Evolutionary conservation across 305 asterid genomes (phyloP), one percentile per base, ranked within the genome.

Genomic region (Rubia balearica): DNA sequence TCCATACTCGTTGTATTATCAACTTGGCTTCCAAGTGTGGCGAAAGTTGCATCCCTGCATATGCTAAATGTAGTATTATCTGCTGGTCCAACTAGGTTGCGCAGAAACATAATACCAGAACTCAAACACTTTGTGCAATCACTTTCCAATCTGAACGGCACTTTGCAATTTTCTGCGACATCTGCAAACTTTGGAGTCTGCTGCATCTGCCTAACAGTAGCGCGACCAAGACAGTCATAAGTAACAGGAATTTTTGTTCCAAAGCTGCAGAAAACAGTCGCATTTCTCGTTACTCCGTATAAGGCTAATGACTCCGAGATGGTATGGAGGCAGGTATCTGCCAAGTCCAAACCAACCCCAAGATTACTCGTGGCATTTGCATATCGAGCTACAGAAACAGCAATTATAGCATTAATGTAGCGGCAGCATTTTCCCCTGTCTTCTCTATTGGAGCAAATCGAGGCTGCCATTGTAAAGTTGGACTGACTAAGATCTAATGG

Each of bases 11-110:
- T 83, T 12, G 46, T 69, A 46, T 87, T 80, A 83, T 87, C 96
- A 61, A 86, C 86, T 81, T 72, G 90, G 87, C 97, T 91, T 42
- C 96, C 89, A 80, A 92, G 81, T 48, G 97, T 85, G 60, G 81
- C 91, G 83, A 90, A 95, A n/a, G 97, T 78, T 59, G 97, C 98
- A 86, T 91, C 99, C 76, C 99, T 81, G 77, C 99, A 95, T 67
- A 87, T 95, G 73, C 94, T 94, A 83, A 94, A 77, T 4, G 98
- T 95, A 70, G 83, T 74, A 80, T 95, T 95, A 80, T 81, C 87
- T 14, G 85, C 86, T 9, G 92, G 77, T 64, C 96, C 98, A 69
- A 91, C 74, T 30, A 90, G 81, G 80, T 86, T 88, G 45, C 94
- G 90, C 24, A 95, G 92, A 85, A 88, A 95, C 24, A 83, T 61